These are phyloP conservation scores for Glaciozyma antarctica DNA, from an alignment of 768 basidiomycete species.

Conservation along the genomic window DNA sequence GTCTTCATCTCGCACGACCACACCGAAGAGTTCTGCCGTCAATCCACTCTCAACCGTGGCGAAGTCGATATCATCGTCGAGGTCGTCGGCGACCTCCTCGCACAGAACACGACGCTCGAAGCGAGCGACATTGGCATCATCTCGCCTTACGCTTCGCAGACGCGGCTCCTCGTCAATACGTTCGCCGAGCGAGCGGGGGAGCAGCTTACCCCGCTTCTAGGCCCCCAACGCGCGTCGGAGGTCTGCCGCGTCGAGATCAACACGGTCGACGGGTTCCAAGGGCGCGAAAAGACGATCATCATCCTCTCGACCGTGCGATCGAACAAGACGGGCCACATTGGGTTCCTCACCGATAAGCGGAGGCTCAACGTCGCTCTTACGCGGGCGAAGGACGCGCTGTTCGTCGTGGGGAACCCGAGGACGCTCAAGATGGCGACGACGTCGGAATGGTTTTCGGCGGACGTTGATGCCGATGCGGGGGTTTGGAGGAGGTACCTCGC, in stretches of 20 bases:
- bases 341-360: slow-evolving; percentile 77
- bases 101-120: slow-evolving; percentile 56
- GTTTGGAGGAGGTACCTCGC: slow-evolving; percentile 21
- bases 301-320: slow-evolving; percentile 84
- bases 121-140: slow-evolving; percentile 83
- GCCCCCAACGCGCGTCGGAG: slow-evolving; percentile 57
- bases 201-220: slow-evolving; percentile 57
- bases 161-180: slow-evolving; percentile 52
- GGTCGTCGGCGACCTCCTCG: slow-evolving; percentile 70
- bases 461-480: slow-evolving; percentile 18
- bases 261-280: slow-evolving; percentile 92
- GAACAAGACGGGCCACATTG: slow-evolving; percentile 66
- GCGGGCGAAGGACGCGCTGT: slow-evolving; percentile 72
- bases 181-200: slow-evolving; percentile 13
- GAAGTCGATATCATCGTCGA: slow-evolving; percentile 70
- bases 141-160: slow-evolving; percentile 82
- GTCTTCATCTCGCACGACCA: slow-evolving; percentile 74
- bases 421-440: slow-evolving; percentile 21
- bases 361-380: slow-evolving; percentile 86
- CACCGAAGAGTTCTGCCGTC: slow-evolving; percentile 56
- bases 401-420: slow-evolving; percentile 55
- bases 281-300: slow-evolving; percentile 83
- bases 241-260: slow-evolving; percentile 78
- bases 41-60: slow-evolving; percentile 64
- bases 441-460: slow-evolving; percentile 10